Percentiles rank a stretch among this genome's conserved stretches.
Evolutionary conservation across 108 stramenopile species (phyloP).

Genomic region (Stephanodiscus triporus): DNA sequence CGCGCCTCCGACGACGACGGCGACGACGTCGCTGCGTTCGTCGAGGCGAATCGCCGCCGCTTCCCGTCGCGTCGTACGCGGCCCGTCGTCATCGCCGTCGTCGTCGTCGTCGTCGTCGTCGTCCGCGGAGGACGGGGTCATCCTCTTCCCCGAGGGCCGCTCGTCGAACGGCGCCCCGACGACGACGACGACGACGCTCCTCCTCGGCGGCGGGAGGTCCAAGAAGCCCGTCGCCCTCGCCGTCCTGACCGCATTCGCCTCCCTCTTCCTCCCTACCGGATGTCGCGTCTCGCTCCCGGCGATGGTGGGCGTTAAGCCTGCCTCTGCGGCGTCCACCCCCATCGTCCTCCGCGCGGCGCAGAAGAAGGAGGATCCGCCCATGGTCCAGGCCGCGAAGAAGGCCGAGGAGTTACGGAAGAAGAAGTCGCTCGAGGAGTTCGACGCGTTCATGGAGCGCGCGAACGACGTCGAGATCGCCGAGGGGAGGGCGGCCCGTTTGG

Average conservation of each 20-base stretch:
- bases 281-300: neutral
- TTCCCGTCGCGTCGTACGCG: neutral
- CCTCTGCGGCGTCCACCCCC: constrained; percentile 72
- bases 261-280: constrained; percentile 2
- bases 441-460: constrained; percentile 45
- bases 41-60: neutral
- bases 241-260: neutral
- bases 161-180: neutral
- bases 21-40: no score
- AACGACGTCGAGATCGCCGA: constrained; percentile 65
- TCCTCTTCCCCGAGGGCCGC: neutral
- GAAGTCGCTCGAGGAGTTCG: constrained; percentile 46
- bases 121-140: neutral
- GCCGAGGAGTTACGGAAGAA: constrained; percentile 50
- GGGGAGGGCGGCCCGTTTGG: constrained; percentile 61
- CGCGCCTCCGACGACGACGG: constrained; percentile 10
- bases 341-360: constrained; percentile 67
- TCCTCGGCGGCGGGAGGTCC: constrained; percentile 24
- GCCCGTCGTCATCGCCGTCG: neutral
- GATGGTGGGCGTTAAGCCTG: constrained; percentile 2
- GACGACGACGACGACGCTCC: neutral
- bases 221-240: constrained; percentile 46
- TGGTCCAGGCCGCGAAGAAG: constrained; percentile 55
- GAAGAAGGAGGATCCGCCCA: constrained; percentile 61
- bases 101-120: constrained; percentile 3